phyloP scores from a whole-genome alignment of 805 yeast species.

The Ogataea naganishii region DNA sequence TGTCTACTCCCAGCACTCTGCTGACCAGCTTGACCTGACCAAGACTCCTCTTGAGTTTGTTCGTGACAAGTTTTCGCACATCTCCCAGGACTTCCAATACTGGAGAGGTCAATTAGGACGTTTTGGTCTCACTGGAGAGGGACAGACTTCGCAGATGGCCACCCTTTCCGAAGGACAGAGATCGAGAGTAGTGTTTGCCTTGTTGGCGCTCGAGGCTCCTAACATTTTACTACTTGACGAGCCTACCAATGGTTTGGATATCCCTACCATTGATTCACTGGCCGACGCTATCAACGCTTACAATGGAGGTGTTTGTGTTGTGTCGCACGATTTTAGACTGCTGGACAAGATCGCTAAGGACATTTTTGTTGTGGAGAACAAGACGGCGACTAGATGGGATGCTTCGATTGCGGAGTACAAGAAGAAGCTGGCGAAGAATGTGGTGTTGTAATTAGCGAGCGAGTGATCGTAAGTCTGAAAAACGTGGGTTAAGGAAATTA shows the following conservation, averaged over 20 bases:
- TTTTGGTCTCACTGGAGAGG: conserved; percentile 97
- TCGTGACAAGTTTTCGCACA: conserved; percentile 80
- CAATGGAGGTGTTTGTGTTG: conserved; percentile 98
- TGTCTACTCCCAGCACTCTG: conserved; percentile 98
- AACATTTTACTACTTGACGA: conserved; percentile 93
- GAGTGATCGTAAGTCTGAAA: no score
- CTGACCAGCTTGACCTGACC: conserved; percentile 94
- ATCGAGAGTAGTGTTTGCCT: conserved; percentile 96
- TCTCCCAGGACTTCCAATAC: conserved; percentile 97
- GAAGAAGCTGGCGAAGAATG: conserved; percentile 86
- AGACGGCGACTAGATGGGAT: conserved; percentile 95
- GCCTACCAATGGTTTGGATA: conserved; percentile 99
- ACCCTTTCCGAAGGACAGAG: conserved; percentile 98
- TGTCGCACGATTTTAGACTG: conserved; percentile 97
- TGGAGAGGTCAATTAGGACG: conserved; percentile 98
- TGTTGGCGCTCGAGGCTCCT: conserved; percentile 91
- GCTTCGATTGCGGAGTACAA: conserved; percentile 86
- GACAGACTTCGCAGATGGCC: conserved; percentile 98
- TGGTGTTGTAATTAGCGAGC: conserved; percentile 67
- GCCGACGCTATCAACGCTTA: conserved; percentile 93
- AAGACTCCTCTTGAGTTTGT: conserved; percentile 95
- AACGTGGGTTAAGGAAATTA: no score
- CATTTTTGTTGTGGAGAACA: conserved; percentile 91
- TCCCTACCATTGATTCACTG: conserved; percentile 94
- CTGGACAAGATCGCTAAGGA: conserved; percentile 96